Evolutionary conservation across 208 protist species (phyloP), one percentile per base, ranked within the genome.

Genomic region (Zelonia costaricensis): DNA sequence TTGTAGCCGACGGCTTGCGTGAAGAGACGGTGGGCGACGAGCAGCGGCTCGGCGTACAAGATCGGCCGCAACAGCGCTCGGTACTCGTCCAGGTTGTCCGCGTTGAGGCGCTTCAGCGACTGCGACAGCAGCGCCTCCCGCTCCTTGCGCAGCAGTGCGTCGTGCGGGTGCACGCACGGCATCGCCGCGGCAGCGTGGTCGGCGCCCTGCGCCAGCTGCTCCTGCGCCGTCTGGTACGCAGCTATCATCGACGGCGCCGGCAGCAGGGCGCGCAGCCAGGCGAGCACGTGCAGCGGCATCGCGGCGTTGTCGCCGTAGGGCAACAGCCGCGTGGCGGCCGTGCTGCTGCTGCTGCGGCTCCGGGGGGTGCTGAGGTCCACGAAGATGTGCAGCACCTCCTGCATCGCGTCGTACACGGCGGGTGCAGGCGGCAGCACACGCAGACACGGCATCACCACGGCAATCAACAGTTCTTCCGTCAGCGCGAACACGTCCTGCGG

Each of bases 1-100:
- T 77, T 71, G 55, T 94, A 94, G 23, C 88, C 88, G 3, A 94
- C 71, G 0, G 82, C 78, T 56, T 90, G 88, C 36, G 59, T 44
- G 61, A 94, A 78, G n/a, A 94, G 62, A 18, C 78, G 76, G 42
- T 90, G 78, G 23, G 68, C 69, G 28, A 87, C 75, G 43, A 87
- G 73, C 23, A 94, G 67, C 3, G 84, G 84, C 46, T 94, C 78
- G 3, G 82, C 84, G 58, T 77, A 91, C 27, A 91, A 75, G 18
- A 84, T 74, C 1, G 69, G 82, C 9, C 56, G 74, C 30, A 94
- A 71, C 12, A 85, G 61, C 1, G 45, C 61, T 13, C 69, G 67
- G 47, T 91, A 94, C 43, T 77, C 65, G 22, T 53, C 62, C 20
- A 89, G 78, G 58, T 80, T 89, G n/a, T 75, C 58, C 36, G 61